Percentiles rank a stretch among this genome's conserved stretches.
Conservation (phyloP, 106 monocot genomes). For the Cymbidium sinense region DNA sequence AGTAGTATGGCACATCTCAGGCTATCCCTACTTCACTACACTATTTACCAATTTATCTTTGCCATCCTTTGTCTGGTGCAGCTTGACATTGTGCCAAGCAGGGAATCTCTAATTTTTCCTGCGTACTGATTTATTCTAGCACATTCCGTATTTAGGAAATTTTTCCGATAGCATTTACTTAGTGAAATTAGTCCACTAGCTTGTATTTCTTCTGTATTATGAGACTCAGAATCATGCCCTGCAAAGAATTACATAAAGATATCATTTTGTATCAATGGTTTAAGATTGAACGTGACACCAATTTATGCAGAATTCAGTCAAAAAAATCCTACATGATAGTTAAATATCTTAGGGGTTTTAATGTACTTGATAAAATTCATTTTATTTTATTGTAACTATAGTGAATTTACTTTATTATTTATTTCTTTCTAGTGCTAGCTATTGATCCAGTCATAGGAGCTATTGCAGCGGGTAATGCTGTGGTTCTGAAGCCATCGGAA, state of each 20-base stretch:
- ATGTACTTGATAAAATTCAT: background rate
- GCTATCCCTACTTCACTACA: too few species aligned
- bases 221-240: too few species aligned
- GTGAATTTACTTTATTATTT: background rate
- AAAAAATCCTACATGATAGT: too few species aligned
- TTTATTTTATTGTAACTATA: background rate
- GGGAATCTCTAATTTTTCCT: background rate
- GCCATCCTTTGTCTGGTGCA: background rate
- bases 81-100: background rate
- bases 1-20: too few species aligned
- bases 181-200: background rate
- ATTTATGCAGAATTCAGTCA: background rate
- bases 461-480: conserved; percentile 54
- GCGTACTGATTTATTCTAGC: background rate
- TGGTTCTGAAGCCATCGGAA: conserved; percentile 61
- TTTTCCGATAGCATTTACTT: background rate
- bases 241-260: background rate
- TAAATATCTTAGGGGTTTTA: too few species aligned
- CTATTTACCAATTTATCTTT: too few species aligned
- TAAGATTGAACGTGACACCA: background rate
- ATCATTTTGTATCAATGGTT: background rate
- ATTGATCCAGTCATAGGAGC: conserved; percentile 61
- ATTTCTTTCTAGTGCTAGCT: conserved; percentile 26
- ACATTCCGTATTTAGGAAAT: background rate
- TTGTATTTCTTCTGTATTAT: background rate